These are phyloP conservation scores for Schwanniomyces occidentalis DNA, from an alignment of 805 yeast genomes.

Conservation along the genomic window DNA sequence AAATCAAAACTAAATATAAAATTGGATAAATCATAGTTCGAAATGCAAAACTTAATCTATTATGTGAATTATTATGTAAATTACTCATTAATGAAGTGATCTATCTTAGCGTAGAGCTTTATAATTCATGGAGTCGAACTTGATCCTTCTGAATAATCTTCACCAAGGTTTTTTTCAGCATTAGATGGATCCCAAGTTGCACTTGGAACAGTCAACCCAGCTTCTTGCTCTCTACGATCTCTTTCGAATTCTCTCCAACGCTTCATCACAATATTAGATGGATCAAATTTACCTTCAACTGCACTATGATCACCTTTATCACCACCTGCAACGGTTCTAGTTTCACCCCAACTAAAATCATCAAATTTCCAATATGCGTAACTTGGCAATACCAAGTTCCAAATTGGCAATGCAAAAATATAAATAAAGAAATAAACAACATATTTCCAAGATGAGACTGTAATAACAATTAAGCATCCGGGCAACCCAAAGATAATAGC, in stretches of 20 bases:
- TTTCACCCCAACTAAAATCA: constrained; percentile 96
- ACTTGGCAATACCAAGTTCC: constrained; percentile 86
- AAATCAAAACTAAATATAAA: too few species aligned
- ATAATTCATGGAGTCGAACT: constrained; percentile 10
- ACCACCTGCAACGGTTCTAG: constrained; percentile 74
- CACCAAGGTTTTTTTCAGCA: constrained; percentile 22
- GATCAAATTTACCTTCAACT: constrained; percentile 81
- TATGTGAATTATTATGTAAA: too few species aligned
- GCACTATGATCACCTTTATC: constrained; percentile 68
- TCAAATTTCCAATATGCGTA: constrained; percentile 95
- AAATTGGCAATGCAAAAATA: constrained; percentile 79
- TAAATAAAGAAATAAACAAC: constrained; percentile 79
- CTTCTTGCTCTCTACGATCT: constrained; percentile 47
- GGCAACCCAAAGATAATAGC: constrained; percentile 84
- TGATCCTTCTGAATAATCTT: constrained; percentile 25
- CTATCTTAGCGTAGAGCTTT: not conserved
- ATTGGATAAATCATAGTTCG: too few species aligned
- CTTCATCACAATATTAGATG: constrained; percentile 86
- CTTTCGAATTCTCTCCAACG: constrained; percentile 94
- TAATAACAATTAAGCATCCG: constrained; percentile 74
- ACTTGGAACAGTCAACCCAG: constrained; percentile 32
- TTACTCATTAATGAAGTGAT: too few species aligned
- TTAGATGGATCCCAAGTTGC: constrained; percentile 49
- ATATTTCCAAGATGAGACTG: constrained; percentile 73
- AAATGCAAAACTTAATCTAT: too few species aligned